Conservation (phyloP, 345 rosid species). For the Sisymbrium irio region DNA sequence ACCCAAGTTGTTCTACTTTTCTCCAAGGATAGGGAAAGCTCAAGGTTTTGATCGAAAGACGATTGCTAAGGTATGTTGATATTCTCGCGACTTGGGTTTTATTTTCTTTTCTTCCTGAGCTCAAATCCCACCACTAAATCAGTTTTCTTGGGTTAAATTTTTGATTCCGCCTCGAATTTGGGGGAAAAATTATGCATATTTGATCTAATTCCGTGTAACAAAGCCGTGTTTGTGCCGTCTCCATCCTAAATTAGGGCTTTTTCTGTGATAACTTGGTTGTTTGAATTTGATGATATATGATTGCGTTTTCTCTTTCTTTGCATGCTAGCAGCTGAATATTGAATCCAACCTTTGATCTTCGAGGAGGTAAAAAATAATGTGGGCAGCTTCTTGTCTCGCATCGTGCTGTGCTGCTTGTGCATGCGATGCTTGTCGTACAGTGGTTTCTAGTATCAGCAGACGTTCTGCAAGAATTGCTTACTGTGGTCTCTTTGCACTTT, state of each 20-base stretch:
- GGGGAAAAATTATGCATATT: background rate
- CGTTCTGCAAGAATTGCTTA: conserved; percentile 96
- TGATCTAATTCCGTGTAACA: background rate
- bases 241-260: conserved; percentile 3
- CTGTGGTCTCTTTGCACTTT: conserved; percentile 94
- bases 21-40: background rate
- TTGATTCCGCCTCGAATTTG: background rate
- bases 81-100: background rate
- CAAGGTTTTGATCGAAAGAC: background rate
- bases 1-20: conserved; percentile 6
- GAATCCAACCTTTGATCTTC: conserved; percentile 18
- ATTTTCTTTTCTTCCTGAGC: background rate
- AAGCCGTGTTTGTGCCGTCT: background rate
- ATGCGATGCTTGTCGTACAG: conserved; percentile 90
- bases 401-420: conserved; percentile 98
- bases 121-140: background rate
- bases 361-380: conserved; percentile 50
- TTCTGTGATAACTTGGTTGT: background rate
- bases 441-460: conserved; percentile 88
- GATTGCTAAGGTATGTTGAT: conserved; percentile 17
- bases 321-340: conserved; percentile 23
- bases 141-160: background rate
- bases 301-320: conserved; percentile 2
- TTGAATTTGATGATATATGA: background rate
- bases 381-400: conserved; percentile 99